Conservation (phyloP, 1,139 yeast species). For the Magnusiomyces magnusii region DNA sequence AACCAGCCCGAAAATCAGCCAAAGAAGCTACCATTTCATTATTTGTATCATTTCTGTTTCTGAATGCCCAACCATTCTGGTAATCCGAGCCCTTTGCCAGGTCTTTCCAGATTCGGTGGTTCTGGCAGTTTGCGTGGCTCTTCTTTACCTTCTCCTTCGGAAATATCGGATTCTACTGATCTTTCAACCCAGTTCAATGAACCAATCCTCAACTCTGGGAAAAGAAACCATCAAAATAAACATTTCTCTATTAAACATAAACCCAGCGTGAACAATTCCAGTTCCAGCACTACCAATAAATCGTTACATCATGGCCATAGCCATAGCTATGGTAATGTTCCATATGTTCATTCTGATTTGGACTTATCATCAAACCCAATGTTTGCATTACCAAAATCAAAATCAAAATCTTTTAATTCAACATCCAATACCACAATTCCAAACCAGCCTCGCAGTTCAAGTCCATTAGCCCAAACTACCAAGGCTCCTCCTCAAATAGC, state of each 20-base stretch:
- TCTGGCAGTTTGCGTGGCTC: not conserved
- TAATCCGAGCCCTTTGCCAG: not conserved
- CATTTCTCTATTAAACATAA: not conserved
- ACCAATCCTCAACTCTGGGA: no score
- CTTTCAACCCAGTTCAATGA: not conserved
- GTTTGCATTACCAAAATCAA: not conserved
- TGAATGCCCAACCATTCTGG: not conserved
- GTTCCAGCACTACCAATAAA: not conserved
- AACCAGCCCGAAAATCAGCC: not conserved
- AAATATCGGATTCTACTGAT: not conserved
- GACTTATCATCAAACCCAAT: not conserved
- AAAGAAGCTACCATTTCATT: not conserved
- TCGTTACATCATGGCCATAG: not conserved
- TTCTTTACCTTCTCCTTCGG: not conserved
- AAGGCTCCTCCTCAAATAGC: not conserved
- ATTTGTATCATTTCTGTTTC: not conserved
- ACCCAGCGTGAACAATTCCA: not conserved
- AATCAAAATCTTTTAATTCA: not conserved
- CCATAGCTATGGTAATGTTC: not conserved
- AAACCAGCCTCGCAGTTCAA: not conserved
- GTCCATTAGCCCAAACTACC: not conserved
- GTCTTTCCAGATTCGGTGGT: not conserved
- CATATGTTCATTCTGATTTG: not conserved
- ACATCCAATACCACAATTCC: not conserved
- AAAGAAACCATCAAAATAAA: not conserved